phyloP scores from a whole-genome alignment of 2,329 filamentous ascomycete genomes.

The Aspergillus neoniger region DNA sequence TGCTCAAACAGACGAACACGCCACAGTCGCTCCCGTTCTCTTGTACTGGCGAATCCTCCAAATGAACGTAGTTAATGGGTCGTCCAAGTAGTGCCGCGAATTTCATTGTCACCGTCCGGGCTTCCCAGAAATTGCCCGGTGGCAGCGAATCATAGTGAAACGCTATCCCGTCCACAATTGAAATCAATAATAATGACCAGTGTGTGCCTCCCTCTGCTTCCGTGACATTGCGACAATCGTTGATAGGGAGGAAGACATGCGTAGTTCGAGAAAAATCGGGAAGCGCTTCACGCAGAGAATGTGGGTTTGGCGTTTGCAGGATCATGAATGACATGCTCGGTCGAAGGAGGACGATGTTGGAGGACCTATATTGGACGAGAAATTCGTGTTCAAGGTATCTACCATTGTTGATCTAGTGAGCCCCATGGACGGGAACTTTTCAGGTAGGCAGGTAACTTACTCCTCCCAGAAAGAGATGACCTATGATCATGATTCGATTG shows the following conservation, averaged over 20 bases:
- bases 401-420: constrained; percentile 16
- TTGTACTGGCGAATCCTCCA: constrained; percentile 85
- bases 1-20: constrained; percentile 91
- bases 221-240: constrained; percentile 76
- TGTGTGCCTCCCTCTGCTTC: constrained; percentile 88
- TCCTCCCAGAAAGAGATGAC: constrained; percentile 99
- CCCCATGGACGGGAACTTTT: neutral
- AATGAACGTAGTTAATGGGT: constrained; percentile 71
- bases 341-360: constrained; percentile 84
- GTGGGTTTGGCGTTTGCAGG: constrained; percentile 67
- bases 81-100: constrained; percentile 68
- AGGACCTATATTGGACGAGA: constrained; percentile 74
- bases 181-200: constrained; percentile 91
- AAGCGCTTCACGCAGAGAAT: constrained; percentile 65
- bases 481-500: constrained; percentile 45
- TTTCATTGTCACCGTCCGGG: constrained; percentile 67
- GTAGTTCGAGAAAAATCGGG: constrained; percentile 79
- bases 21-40: constrained; percentile 92
- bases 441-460: constrained; percentile 50
- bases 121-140: constrained; percentile 74
- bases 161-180: constrained; percentile 81
- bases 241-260: constrained; percentile 94
- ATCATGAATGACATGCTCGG: constrained; percentile 92
- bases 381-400: constrained; percentile 87
- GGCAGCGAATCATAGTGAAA: constrained; percentile 95